Conservation (phyloP, 495 filamentous ascomycete species). For the Tuber microsphaerosporum region DNA sequence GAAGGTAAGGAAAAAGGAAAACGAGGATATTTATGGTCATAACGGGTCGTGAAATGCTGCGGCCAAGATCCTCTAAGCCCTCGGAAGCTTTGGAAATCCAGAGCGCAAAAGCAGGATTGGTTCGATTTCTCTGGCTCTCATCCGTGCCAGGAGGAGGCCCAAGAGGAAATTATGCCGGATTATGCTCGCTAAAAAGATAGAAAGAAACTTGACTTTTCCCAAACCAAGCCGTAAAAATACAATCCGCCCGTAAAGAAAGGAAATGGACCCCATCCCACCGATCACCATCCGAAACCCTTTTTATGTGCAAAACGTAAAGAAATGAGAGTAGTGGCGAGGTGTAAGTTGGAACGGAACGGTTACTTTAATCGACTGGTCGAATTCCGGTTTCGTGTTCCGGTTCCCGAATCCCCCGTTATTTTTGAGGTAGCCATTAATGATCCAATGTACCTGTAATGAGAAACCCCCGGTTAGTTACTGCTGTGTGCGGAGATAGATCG, state of each 20-base stretch:
- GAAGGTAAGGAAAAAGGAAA: constrained; percentile 22
- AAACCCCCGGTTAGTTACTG: constrained; percentile 25
- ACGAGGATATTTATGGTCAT: constrained; percentile 31
- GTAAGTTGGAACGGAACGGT: neutral
- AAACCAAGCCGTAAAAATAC: constrained; percentile 29
- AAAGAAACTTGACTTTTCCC: constrained; percentile 34
- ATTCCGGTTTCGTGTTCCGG: constrained; percentile 33
- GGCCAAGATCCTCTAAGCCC: constrained; percentile 21
- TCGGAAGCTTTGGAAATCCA: constrained; percentile 10
- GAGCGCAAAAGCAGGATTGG: constrained; percentile 7
- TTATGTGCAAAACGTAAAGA: constrained; percentile 21
- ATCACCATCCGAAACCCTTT: constrained; percentile 23
- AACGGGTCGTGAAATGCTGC: constrained; percentile 27
- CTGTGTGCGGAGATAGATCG: neutral
- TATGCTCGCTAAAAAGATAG: constrained; percentile 29
- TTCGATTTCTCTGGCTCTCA: constrained; percentile 3
- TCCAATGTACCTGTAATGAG: constrained; percentile 53
- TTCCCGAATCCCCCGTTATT: constrained; percentile 54
- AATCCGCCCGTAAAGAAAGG: constrained; percentile 5
- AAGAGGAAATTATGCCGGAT: constrained; percentile 18
- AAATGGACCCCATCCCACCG: constrained; percentile 30
- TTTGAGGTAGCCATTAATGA: constrained; percentile 76
- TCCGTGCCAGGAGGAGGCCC: constrained; percentile 1
- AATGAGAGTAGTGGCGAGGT: neutral
- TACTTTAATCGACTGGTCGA: constrained; percentile 36